Percentiles rank a stretch among this genome's conserved stretches.
phyloP scores from a whole-genome alignment of 768 basidiomycete species.

The Tulasnella sp. region DNA sequence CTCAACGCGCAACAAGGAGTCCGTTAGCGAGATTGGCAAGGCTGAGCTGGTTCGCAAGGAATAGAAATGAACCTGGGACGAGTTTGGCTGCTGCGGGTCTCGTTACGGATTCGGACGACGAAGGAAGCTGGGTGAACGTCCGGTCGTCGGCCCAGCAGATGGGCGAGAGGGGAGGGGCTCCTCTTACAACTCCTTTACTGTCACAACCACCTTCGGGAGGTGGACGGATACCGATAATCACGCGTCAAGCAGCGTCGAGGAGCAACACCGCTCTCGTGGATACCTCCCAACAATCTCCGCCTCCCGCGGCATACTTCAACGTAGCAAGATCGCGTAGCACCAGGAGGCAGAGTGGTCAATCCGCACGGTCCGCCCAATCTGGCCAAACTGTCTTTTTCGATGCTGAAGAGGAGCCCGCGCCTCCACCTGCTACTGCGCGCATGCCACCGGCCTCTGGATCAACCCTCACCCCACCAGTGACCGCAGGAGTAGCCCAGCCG shows the following conservation, averaged over 20 bases:
- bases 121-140: not conserved
- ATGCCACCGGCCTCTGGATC: not conserved
- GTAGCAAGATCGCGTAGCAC: not conserved
- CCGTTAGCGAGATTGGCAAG: constrained; percentile 9
- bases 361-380: not conserved
- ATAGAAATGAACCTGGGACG: not conserved
- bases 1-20: constrained; percentile 12
- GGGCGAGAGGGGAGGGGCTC: not conserved
- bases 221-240: not conserved
- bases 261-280: not conserved
- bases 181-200: not conserved
- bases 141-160: not conserved
- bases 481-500: not conserved
- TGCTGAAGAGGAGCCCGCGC: not conserved
- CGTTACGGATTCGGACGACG: not conserved
- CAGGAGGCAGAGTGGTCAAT: not conserved
- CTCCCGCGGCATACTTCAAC: constrained; percentile 9
- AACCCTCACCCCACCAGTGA: not conserved
- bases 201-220: not conserved
- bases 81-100: not conserved
- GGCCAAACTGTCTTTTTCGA: not conserved
- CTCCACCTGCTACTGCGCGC: not conserved
- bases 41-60: constrained; percentile 12
- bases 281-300: not conserved
- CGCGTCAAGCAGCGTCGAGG: not conserved